These are phyloP conservation scores for Solanum megistacrolobum DNA, from an alignment of 257 asterid species.

Conservation along the genomic window DNA sequence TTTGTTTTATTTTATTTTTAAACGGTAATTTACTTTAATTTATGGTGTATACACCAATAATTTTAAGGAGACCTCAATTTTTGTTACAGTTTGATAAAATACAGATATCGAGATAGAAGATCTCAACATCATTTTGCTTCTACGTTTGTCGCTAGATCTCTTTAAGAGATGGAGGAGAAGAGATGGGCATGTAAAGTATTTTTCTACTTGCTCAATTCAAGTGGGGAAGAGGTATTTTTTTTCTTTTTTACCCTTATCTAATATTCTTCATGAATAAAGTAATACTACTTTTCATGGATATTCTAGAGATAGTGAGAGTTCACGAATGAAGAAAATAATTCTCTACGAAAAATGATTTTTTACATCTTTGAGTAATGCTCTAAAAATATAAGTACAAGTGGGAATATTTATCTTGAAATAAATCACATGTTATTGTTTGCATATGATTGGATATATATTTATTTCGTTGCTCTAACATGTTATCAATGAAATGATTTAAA, in stretches of 20 bases:
- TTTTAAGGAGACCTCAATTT: not conserved
- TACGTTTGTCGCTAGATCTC: not conserved
- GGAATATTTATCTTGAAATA: no score
- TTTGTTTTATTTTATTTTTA: no score
- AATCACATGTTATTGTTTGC: not conserved
- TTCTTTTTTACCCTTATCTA: not conserved
- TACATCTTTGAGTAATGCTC: not conserved
- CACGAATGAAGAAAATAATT: not conserved
- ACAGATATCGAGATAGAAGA: not conserved
- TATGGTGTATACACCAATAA: not conserved
- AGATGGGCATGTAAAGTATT: not conserved
- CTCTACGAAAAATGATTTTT: not conserved
- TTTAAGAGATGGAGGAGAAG: not conserved
- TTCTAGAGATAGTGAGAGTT: not conserved
- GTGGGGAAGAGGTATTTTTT: not conserved
- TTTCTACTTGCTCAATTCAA: not conserved
- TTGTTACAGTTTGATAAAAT: not conserved
- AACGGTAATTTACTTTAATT: no score
- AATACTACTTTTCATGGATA: no score
- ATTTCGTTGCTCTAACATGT: not conserved
- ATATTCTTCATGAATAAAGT: no score
- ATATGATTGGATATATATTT: not conserved
- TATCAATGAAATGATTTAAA: not conserved
- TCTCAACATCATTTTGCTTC: not conserved
- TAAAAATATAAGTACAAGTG: not conserved